Evolutionary conservation across 2,329 filamentous ascomycete species (phyloP).

Genomic region (Xylariomycetidae sp.): DNA sequence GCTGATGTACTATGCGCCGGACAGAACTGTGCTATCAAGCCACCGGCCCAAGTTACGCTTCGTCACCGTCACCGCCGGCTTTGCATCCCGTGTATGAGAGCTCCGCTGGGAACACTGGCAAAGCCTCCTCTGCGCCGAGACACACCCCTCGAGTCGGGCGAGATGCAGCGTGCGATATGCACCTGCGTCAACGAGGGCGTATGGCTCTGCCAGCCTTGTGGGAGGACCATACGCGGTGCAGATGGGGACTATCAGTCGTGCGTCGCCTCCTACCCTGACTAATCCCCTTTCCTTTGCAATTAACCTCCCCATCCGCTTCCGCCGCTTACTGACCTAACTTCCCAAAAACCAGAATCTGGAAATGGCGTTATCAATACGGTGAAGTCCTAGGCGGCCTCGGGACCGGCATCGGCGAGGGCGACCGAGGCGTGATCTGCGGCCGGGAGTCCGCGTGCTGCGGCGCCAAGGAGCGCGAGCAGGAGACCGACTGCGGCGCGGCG

Average conservation of each 20-base stretch:
- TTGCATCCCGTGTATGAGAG: conserved; percentile 69
- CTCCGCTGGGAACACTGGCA: conserved; percentile 57
- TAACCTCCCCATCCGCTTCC: background rate
- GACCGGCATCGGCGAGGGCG: conserved; percentile 82
- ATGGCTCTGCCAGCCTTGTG: conserved; percentile 85
- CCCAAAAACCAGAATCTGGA: conserved; percentile 61
- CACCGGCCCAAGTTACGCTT: conserved; percentile 62
- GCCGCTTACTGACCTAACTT: conserved; percentile 5
- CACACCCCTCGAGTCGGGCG: conserved; percentile 44
- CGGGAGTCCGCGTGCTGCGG: conserved; percentile 73
- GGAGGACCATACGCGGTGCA: conserved; percentile 60
- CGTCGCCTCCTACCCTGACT: conserved; percentile 16
- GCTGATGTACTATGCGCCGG: too few relatives aligned
- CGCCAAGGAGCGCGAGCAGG: conserved; percentile 71
- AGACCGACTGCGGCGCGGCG: conserved; percentile 80
- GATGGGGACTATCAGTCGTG: conserved; percentile 58
- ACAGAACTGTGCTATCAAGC: conserved; percentile 87
- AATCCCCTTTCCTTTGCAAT: background rate
- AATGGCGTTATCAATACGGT: conserved; percentile 81
- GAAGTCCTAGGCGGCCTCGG: conserved; percentile 76
- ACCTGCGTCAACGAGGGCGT: conserved; percentile 53
- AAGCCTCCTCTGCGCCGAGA: conserved; percentile 39
- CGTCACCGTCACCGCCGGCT: conserved; percentile 76
- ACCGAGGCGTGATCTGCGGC: conserved; percentile 84
- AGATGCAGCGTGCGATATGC: conserved; percentile 54